Evolutionary conservation across 2,329 filamentous ascomycete species (phyloP).

Genomic region (Dothideomycetidae sp.): DNA sequence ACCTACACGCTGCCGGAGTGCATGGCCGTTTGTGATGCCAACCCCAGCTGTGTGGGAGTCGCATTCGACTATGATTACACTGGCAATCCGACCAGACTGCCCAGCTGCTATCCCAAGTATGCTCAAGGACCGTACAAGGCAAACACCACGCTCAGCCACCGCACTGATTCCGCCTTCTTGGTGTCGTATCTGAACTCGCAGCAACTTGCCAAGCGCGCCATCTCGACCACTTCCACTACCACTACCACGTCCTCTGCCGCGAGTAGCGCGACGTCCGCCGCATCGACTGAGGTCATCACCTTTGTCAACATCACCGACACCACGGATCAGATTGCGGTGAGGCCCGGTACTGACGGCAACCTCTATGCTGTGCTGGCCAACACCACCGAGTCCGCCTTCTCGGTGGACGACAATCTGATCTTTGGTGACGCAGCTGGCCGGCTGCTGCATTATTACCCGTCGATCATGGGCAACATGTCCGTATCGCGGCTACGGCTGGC

Average conservation of each 20-base stretch:
- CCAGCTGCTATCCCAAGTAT: no score
- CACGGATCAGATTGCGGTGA: not conserved
- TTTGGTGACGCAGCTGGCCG: not conserved
- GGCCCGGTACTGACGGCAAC: slow-evolving; percentile 1
- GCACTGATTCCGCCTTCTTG: no score
- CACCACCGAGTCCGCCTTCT: not conserved
- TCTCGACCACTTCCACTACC: no score
- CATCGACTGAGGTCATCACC: not conserved
- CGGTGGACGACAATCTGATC: not conserved
- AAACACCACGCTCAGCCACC: no score
- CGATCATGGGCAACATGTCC: slow-evolving; percentile 8
- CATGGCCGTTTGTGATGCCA: not conserved
- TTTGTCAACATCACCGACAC: slow-evolving; percentile 8
- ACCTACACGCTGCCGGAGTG: not conserved
- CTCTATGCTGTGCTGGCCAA: slow-evolving; percentile 7
- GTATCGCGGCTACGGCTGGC: slow-evolving; percentile 12
- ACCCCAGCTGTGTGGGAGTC: not conserved
- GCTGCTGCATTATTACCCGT: slow-evolving; percentile 11
- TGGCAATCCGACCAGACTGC: no score
- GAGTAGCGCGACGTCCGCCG: not conserved
- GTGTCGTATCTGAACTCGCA: no score
- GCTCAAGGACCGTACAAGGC: no score
- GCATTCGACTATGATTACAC: not conserved
- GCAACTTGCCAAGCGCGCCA: no score
- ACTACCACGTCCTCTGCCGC: no score